Evolutionary conservation across 1,139 yeast species (phyloP).

Genomic region (Diutina siamensis): DNA sequence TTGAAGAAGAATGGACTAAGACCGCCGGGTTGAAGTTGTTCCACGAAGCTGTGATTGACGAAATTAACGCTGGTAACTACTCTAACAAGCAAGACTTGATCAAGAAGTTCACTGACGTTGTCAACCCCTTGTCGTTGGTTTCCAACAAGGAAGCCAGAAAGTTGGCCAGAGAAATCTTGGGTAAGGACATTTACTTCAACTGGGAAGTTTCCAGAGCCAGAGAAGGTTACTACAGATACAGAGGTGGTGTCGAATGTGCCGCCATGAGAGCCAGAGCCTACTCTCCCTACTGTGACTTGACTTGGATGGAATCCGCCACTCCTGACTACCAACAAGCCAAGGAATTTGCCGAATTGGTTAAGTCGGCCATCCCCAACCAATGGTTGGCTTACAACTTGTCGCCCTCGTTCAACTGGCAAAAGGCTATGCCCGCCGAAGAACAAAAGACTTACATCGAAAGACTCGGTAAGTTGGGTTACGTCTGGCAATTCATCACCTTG

Average conservation of each 20-base stretch:
- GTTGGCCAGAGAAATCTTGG: conserved; percentile 65
- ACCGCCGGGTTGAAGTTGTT: conserved; percentile 80
- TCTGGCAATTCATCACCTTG: conserved; percentile 96
- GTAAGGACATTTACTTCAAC: conserved; percentile 80
- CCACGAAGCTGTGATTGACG: conserved; percentile 87
- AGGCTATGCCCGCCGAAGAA: conserved; percentile 79
- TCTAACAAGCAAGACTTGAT: conserved; percentile 58
- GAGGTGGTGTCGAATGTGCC: conserved; percentile 96
- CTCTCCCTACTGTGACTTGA: conserved; percentile 90
- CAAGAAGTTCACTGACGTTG: conserved; percentile 52
- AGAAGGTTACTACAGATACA: conserved; percentile 95
- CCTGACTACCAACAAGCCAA: conserved; percentile 92
- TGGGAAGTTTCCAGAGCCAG: conserved; percentile 96
- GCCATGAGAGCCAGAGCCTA: conserved; percentile 94
- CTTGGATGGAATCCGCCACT: conserved; percentile 98
- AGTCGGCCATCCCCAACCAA: conserved; percentile 69
- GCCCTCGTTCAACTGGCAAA: conserved; percentile 97
- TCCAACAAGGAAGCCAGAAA: conserved; percentile 75
- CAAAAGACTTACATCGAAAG: conserved; percentile 87
- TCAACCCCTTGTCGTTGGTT: conserved; percentile 63
- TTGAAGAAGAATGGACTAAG: conserved; percentile 77
- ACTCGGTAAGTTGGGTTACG: conserved; percentile 82
- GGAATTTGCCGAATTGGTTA: conserved; percentile 90
- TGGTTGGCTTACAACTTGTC: conserved; percentile 96
- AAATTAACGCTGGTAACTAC: conserved; percentile 50